These are phyloP conservation scores for Oleoguttula mirabilis DNA, from an alignment of 495 filamentous ascomycete genomes.

Conservation along the genomic window DNA sequence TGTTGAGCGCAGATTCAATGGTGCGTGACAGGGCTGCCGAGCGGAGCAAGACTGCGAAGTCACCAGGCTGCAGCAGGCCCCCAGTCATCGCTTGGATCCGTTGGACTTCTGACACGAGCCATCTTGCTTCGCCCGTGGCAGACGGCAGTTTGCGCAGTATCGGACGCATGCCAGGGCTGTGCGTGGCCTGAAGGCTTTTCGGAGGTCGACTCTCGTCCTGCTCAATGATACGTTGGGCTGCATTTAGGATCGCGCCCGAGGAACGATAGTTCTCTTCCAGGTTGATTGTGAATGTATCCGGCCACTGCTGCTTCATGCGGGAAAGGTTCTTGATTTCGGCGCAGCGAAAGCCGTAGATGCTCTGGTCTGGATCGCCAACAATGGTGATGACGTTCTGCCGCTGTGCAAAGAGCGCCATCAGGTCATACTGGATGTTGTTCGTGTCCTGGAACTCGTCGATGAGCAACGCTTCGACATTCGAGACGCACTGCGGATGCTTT, in stretches of 20 bases:
- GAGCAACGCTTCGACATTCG: conserved; percentile 79
- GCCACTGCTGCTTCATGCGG: conserved; percentile 63
- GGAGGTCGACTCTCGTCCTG: conserved; percentile 72
- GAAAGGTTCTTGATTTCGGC: conserved; percentile 87
- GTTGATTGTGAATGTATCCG: conserved; percentile 54
- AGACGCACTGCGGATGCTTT: conserved; percentile 69
- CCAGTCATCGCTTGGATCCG: conserved; percentile 60
- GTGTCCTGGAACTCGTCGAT: conserved; percentile 99
- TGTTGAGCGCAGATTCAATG: conserved; percentile 74
- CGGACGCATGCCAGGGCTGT: conserved; percentile 67
- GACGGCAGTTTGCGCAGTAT: conserved; percentile 68
- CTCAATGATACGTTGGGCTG: conserved; percentile 78
- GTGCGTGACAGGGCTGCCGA: conserved; percentile 73
- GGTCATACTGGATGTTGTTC: conserved; percentile 85
- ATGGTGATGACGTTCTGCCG: conserved; percentile 66
- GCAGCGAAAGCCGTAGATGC: conserved; percentile 96
- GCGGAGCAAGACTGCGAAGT: conserved; percentile 77
- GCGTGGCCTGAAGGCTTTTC: conserved; percentile 70
- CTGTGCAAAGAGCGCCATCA: conserved; percentile 83
- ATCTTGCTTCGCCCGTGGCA: conserved; percentile 65
- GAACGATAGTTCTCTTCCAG: conserved; percentile 97
- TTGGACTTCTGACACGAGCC: conserved; percentile 81
- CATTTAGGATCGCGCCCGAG: conserved; percentile 71
- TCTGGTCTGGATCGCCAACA: conserved; percentile 95
- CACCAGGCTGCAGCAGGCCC: conserved; percentile 55